A percentile compares a stretch with the other conserved stretches of the same genome.
Conservation (phyloP, 2,329 filamentous ascomycete species). For the Atkinsonella hypoxylon region DNA sequence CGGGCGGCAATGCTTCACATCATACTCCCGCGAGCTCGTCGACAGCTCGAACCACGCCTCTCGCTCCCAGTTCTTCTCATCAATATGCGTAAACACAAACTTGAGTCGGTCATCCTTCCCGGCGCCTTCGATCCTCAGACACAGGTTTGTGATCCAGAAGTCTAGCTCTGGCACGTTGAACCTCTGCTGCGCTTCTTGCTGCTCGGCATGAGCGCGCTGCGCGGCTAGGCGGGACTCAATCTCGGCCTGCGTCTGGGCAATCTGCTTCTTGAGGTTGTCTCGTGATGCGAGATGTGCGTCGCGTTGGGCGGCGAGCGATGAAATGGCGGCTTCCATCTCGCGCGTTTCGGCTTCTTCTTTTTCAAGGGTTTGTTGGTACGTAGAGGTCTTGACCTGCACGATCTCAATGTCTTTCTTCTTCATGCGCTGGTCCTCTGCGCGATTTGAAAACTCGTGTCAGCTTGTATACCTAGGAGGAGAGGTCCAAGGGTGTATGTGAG, state of each 20-base stretch:
- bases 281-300: slow-evolving; percentile 46
- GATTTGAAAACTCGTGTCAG: neutral
- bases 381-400: slow-evolving; percentile 55
- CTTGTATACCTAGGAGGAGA: neutral
- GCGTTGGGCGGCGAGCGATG: slow-evolving; percentile 44
- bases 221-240: slow-evolving; percentile 61
- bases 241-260: slow-evolving; percentile 54
- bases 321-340: slow-evolving; percentile 58
- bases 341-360: slow-evolving; percentile 67
- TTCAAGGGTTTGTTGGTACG: slow-evolving; percentile 60
- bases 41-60: slow-evolving; percentile 92
- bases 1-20: slow-evolving; percentile 68
- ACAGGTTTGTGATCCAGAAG: slow-evolving; percentile 90
- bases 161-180: slow-evolving; percentile 89
- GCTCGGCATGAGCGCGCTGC: slow-evolving; percentile 58
- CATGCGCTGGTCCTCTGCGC: slow-evolving; percentile 78
- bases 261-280: slow-evolving; percentile 47
- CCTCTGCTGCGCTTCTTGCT: slow-evolving; percentile 70
- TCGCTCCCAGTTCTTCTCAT: slow-evolving; percentile 75
- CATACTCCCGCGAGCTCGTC: slow-evolving; percentile 72
- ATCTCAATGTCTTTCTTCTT: slow-evolving; percentile 82
- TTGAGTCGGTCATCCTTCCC: slow-evolving; percentile 75
- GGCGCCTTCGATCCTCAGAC: slow-evolving; percentile 79
- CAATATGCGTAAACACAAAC: slow-evolving; percentile 78
- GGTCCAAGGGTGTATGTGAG: no score